A percentile compares a stretch with the other conserved stretches of the same genome.
Evolutionary conservation across 306 rosid species (phyloP).

Genomic region (Trifolium fragiferum): DNA sequence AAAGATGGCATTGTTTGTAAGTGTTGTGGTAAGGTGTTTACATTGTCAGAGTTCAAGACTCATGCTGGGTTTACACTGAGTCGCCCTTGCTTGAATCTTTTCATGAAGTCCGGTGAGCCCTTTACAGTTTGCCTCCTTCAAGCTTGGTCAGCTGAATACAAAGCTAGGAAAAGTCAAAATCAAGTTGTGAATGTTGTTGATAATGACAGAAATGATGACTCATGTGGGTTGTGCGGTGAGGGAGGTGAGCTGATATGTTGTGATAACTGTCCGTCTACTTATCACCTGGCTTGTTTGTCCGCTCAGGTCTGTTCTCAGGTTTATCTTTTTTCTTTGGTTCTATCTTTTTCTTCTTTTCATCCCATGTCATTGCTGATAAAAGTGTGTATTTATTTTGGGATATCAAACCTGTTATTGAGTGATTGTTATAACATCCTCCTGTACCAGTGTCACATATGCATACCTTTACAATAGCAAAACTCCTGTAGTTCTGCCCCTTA

Average conservation of each 20-base stretch:
- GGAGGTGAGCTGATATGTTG: slow-evolving; percentile 97
- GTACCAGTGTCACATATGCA: background rate
- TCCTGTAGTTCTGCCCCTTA: background rate
- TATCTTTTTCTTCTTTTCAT: slow-evolving; percentile 9
- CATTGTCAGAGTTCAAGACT: slow-evolving; percentile 80
- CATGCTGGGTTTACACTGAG: slow-evolving; percentile 82
- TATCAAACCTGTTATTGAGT: slow-evolving; percentile 18
- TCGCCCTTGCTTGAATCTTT: slow-evolving; percentile 92
- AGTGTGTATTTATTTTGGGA: slow-evolving; percentile 7
- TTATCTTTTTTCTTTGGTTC: slow-evolving; percentile 42
- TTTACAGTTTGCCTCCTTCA: slow-evolving; percentile 93
- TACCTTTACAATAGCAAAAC: slow-evolving; percentile 4
- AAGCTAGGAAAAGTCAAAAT: slow-evolving; percentile 66
- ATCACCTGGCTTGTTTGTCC: slow-evolving; percentile 85
- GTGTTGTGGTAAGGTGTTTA: slow-evolving; percentile 70
- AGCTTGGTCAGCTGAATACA: slow-evolving; percentile 99
- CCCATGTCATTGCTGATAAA: background rate
- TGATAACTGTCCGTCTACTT: slow-evolving; percentile 96
- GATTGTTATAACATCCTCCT: slow-evolving; percentile 26
- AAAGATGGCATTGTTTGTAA: slow-evolving; percentile 83
- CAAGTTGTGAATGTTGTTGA: slow-evolving; percentile 60
- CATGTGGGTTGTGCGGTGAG: slow-evolving; percentile 93
- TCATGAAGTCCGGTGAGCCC: slow-evolving; percentile 86
- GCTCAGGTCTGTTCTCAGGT: slow-evolving; percentile 64
- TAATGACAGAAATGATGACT: slow-evolving; percentile 88